Evolutionary conservation across 2,329 filamentous ascomycete genomes (phyloP).

Genomic region (Dryadomyces sulphureus): DNA sequence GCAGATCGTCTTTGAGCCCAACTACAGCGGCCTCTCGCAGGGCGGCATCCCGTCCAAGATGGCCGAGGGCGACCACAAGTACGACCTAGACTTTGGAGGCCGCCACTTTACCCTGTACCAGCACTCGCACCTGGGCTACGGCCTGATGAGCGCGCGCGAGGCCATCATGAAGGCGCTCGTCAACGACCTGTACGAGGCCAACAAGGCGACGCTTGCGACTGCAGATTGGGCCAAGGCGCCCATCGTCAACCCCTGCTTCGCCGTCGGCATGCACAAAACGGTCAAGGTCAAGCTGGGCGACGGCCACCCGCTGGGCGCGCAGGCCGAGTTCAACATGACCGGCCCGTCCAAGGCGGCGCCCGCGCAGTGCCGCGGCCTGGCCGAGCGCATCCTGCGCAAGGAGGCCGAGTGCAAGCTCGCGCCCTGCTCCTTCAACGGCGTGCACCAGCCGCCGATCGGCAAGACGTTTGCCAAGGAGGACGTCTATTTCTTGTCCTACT

Average conservation of each 20-base stretch:
- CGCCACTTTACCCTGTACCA: constrained; percentile 89
- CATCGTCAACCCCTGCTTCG: constrained; percentile 74
- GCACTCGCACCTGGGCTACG: constrained; percentile 94
- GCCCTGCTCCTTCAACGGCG: constrained; percentile 96
- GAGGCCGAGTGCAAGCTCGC: constrained; percentile 65
- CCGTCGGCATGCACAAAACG: constrained; percentile 60
- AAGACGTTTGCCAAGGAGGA: constrained; percentile 90
- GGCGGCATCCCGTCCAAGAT: constrained; percentile 79
- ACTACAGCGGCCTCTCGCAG: constrained; percentile 56
- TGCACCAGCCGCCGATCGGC: constrained; percentile 81
- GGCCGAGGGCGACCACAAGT: constrained; percentile 88
- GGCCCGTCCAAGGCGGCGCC: constrained; percentile 63
- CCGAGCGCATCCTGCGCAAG: constrained; percentile 84
- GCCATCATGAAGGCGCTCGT: constrained; percentile 67
- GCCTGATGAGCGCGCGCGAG: constrained; percentile 86
- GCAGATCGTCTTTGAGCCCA: constrained; percentile 97
- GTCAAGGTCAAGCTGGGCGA: constrained; percentile 58
- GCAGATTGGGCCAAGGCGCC: constrained; percentile 55
- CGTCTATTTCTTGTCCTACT: constrained; percentile 94
- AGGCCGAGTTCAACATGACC: constrained; percentile 68
- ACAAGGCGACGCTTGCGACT: constrained; percentile 38
- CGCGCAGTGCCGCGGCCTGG: constrained; percentile 77
- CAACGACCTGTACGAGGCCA: constrained; percentile 52
- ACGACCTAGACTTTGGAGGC: constrained; percentile 72
- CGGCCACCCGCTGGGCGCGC: constrained; percentile 47